Evolutionary conservation across 2,329 filamentous ascomycete species (phyloP).

Genomic region (Emmonsia crescens): DNA sequence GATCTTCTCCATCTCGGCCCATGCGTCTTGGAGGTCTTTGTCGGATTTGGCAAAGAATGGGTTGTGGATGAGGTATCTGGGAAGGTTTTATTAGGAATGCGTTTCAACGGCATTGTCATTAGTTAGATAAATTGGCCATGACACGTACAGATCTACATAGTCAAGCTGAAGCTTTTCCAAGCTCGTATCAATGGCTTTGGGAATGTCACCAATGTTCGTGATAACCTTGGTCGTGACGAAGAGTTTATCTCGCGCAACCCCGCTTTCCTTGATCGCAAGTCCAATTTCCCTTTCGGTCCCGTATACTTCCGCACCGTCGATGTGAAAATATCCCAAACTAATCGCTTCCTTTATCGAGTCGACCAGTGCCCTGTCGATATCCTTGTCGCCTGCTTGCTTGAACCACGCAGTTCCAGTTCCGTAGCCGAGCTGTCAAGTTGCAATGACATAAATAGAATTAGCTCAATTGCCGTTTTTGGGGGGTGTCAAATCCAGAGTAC

Average conservation of each 20-base stretch:
- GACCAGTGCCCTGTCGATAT: conserved; percentile 44
- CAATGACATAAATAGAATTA: not conserved
- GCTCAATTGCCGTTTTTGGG: not conserved
- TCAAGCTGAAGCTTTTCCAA: conserved; percentile 50
- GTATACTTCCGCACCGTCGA: conserved; percentile 53
- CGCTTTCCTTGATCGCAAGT: conserved; percentile 38
- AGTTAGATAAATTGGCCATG: not conserved
- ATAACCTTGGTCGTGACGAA: conserved; percentile 49
- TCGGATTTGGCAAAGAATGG: conserved; percentile 49
- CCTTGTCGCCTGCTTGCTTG: conserved; percentile 39
- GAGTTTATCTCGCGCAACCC: conserved; percentile 36
- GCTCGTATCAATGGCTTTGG: conserved; percentile 43
- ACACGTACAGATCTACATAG: conserved; percentile 49
- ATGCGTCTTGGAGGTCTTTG: conserved; percentile 45
- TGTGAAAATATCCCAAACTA: conserved; percentile 48
- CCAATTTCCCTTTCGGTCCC: conserved; percentile 40
- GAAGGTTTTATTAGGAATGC: not conserved
- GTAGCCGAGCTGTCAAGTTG: conserved; percentile 42
- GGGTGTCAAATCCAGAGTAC: too few relatives aligned
- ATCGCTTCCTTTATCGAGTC: conserved; percentile 49
- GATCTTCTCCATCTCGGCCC: conserved; percentile 50
- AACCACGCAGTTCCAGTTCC: conserved; percentile 56
- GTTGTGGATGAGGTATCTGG: conserved; percentile 50
- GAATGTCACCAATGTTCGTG: conserved; percentile 44
- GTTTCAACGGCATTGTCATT: not conserved